phyloP scores from a whole-genome alignment of 768 basidiomycete species.

The Lentinula sp. region DNA sequence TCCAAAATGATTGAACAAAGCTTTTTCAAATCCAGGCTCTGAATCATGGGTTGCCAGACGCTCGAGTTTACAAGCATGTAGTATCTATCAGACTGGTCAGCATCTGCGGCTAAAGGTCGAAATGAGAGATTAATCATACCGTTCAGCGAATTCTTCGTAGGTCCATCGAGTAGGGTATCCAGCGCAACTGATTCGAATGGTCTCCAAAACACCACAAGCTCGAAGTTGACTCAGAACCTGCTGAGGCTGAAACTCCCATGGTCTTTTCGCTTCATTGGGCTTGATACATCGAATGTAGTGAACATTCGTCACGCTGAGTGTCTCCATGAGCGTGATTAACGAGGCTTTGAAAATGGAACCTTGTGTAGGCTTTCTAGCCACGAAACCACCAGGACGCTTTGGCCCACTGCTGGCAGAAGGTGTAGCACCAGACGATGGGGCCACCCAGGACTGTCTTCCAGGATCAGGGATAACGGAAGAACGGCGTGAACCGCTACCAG shows the following conservation, averaged over 20 bases:
- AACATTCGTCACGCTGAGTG: constrained; percentile 93
- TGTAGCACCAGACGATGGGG: constrained; percentile 30
- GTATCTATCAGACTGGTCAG: constrained; percentile 51
- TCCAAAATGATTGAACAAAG: constrained; percentile 84
- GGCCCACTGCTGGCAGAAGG: constrained; percentile 27
- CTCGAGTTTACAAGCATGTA: constrained; percentile 92
- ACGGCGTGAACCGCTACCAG: constrained; percentile 73
- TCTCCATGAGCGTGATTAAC: constrained; percentile 91
- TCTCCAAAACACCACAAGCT: constrained; percentile 98
- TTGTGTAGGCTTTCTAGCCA: constrained; percentile 89
- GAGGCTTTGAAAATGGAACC: constrained; percentile 98
- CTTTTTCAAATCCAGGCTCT: constrained; percentile 68
- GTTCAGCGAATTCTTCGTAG: constrained; percentile 96
- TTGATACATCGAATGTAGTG: constrained; percentile 99
- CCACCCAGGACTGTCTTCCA: constrained; percentile 68
- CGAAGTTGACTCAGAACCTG: constrained; percentile 93
- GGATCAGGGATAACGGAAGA: constrained; percentile 86
- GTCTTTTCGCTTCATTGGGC: constrained; percentile 92
- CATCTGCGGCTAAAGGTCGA: neutral
- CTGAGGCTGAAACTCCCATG: constrained; percentile 95
- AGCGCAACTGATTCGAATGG: constrained; percentile 97
- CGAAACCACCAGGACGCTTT: constrained; percentile 57
- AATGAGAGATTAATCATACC: constrained; percentile 43
- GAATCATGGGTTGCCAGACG: constrained; percentile 83
- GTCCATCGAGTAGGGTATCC: constrained; percentile 98